Evolutionary conservation across 352 stramenopile genomes (phyloP).

Genomic region (Blastocystis sp.): DNA sequence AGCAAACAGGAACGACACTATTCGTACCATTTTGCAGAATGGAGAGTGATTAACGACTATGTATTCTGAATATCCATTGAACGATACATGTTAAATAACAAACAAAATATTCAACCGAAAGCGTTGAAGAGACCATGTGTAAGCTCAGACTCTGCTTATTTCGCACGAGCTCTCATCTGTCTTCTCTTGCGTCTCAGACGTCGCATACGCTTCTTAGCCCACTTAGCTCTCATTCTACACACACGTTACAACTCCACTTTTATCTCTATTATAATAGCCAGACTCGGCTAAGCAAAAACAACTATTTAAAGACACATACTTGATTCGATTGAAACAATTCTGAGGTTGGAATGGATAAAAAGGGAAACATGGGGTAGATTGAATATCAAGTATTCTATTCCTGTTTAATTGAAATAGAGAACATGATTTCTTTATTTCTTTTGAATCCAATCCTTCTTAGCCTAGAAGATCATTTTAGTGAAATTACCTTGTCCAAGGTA

Average conservation of each 20-base stretch:
- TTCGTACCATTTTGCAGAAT: not conserved
- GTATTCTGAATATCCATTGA: not conserved
- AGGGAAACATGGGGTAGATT: not conserved
- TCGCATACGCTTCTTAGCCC: constrained; percentile 61
- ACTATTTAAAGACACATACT: not conserved
- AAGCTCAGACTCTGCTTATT: constrained; percentile 47
- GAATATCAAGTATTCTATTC: not conserved
- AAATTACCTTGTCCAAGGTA: too few relatives aligned
- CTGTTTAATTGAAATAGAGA: not conserved
- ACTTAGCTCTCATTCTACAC: constrained; percentile 63
- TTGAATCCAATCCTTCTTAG: not conserved
- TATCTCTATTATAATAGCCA: not conserved
- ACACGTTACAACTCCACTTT: not conserved
- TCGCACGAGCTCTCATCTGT: constrained; percentile 60
- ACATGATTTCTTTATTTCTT: not conserved
- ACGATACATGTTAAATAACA: constrained; percentile 2
- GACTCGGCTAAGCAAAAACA: too few relatives aligned
- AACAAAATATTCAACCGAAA: constrained; percentile 28
- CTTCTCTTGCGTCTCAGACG: constrained; percentile 60
- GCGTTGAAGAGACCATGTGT: not conserved
- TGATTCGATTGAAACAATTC: constrained; percentile 50
- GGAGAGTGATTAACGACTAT: not conserved
- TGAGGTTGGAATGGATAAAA: constrained; percentile 24
- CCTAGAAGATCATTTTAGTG: too few relatives aligned
- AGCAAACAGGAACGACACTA: not conserved